Evolutionary conservation across 345 rosid genomes (phyloP).

Genomic region (Adansonia digitata): DNA sequence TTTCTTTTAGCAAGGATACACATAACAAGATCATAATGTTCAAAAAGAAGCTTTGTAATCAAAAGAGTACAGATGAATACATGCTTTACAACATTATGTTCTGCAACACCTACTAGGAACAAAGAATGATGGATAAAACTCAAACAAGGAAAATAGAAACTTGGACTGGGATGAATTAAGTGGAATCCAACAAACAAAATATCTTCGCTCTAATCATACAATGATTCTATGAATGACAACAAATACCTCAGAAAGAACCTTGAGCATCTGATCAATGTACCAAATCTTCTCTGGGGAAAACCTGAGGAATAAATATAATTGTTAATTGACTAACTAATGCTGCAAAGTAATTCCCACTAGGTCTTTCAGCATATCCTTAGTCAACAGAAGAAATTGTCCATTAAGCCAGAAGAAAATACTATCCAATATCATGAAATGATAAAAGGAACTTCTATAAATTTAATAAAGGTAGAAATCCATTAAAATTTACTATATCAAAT

Average conservation of each 20-base stretch:
- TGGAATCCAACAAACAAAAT: not conserved
- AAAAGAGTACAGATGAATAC: not conserved
- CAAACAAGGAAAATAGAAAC: not conserved
- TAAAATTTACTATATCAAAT: not conserved
- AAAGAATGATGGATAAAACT: not conserved
- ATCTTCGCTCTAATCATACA: not conserved
- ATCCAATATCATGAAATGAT: not conserved
- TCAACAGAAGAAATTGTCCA: not conserved
- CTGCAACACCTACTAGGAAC: not conserved
- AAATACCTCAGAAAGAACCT: slow-evolving; percentile 90
- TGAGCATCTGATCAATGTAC: slow-evolving; percentile 99
- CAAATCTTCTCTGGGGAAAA: slow-evolving; percentile 93
- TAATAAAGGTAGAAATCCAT: not conserved
- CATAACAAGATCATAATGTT: not conserved
- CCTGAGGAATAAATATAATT: slow-evolving; percentile 44
- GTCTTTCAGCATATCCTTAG: not conserved
- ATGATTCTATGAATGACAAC: not conserved
- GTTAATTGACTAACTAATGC: slow-evolving; percentile 15
- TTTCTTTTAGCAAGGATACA: not conserved
- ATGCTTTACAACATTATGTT: not conserved
- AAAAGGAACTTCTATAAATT: slow-evolving; percentile 1
- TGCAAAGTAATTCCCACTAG: not conserved
- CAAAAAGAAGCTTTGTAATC: not conserved
- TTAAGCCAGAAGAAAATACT: not conserved
- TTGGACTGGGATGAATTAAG: not conserved